Conservation (phyloP, 495 filamentous ascomycete species). For the Cercophora newfieldiana region DNA sequence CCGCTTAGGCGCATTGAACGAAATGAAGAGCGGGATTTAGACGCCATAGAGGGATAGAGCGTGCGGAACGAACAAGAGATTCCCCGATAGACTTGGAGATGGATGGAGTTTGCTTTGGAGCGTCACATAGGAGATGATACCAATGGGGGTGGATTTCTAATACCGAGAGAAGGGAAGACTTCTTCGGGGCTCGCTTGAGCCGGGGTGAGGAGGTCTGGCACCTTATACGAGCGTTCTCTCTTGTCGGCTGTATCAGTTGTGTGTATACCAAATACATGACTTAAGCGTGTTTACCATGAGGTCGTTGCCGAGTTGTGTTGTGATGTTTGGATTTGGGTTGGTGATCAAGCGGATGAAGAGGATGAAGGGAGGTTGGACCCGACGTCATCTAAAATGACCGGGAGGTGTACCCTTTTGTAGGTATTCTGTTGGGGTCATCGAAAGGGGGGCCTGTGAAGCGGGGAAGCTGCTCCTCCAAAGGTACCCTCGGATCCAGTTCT, state of each 20-base stretch:
- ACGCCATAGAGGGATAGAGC: slow-evolving; percentile 7
- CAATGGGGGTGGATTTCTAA: neutral
- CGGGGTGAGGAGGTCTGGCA: too few species aligned
- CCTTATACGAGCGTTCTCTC: neutral
- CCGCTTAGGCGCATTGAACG: slow-evolving; percentile 19
- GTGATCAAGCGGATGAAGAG: neutral
- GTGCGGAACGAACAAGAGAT: neutral
- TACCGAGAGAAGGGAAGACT: too few species aligned
- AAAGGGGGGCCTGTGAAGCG: neutral
- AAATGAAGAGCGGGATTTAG: neutral
- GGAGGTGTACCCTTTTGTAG: neutral
- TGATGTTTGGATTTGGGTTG: neutral
- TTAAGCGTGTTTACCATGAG: neutral
- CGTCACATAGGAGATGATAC: neutral
- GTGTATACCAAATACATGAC: neutral
- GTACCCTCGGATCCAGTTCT: neutral
- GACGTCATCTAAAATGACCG: neutral
- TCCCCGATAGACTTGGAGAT: slow-evolving; percentile 1
- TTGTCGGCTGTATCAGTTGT: neutral
- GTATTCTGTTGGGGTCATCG: neutral
- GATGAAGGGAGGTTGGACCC: neutral
- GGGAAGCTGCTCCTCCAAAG: neutral
- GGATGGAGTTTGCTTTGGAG: slow-evolving; percentile 3
- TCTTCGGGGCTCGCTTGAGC: too few species aligned
- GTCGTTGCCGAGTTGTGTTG: neutral